Percentiles rank a stretch among this genome's conserved stretches.
phyloP scores from a whole-genome alignment of 805 yeast species.

The Lachancea fermentati region DNA sequence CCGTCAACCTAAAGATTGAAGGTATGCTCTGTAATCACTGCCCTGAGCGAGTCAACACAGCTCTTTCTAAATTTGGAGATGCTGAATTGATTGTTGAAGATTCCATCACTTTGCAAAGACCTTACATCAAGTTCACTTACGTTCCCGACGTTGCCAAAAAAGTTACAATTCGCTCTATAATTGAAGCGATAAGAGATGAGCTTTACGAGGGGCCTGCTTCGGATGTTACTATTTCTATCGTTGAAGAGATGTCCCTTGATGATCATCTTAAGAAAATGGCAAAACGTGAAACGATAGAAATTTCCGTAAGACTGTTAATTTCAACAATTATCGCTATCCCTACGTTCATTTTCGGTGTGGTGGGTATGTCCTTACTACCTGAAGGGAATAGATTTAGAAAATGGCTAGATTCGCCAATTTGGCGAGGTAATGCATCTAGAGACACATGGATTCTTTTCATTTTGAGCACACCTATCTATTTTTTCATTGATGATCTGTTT shows the following conservation, averaged over 20 bases:
- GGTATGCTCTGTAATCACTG: slow-evolving; percentile 59
- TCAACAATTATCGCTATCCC: slow-evolving; percentile 56
- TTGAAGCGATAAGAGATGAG: slow-evolving; percentile 43
- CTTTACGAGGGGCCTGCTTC: slow-evolving; percentile 26
- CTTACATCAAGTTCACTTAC: slow-evolving; percentile 59
- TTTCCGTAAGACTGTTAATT: slow-evolving; percentile 42
- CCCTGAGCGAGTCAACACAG: slow-evolving; percentile 49
- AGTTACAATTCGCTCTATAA: slow-evolving; percentile 51
- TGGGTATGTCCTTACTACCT: slow-evolving; percentile 59
- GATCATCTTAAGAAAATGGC: slow-evolving; percentile 54
- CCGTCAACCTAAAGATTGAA: slow-evolving; percentile 42
- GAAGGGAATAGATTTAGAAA: slow-evolving; percentile 36
- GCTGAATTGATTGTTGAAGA: slow-evolving; percentile 48
- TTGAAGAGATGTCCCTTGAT: slow-evolving; percentile 53
- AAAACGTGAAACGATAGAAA: slow-evolving; percentile 40
- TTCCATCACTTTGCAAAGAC: slow-evolving; percentile 45
- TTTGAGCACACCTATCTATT: slow-evolving; percentile 66
- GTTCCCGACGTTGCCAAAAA: slow-evolving; percentile 39
- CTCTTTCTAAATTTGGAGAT: slow-evolving; percentile 48
- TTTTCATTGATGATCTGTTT: slow-evolving; percentile 68
- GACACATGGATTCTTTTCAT: slow-evolving; percentile 61
- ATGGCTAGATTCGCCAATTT: slow-evolving; percentile 57
- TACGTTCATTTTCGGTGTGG: slow-evolving; percentile 61
- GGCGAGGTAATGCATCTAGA: slow-evolving; percentile 57
- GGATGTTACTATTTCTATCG: slow-evolving; percentile 47